A percentile compares a stretch with the other conserved stretches of the same genome.
phyloP scores from a whole-genome alignment of 2,329 filamentous ascomycete species.

The Reticulascus tulasneorum region DNA sequence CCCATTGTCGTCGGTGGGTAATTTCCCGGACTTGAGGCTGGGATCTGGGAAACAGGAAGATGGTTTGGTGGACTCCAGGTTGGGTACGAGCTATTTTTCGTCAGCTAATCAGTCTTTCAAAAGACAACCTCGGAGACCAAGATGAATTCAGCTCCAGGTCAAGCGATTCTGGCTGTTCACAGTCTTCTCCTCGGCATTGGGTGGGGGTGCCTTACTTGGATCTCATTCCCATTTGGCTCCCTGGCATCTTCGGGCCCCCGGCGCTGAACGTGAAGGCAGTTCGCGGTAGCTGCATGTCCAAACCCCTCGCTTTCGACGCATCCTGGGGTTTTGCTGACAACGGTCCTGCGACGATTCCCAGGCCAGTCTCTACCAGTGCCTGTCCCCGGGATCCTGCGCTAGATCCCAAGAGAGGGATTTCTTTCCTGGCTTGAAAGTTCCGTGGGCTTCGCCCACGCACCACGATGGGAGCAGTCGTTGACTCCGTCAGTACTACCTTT shows the following conservation, averaged over 20 bases:
- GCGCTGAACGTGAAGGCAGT: constrained; percentile 56
- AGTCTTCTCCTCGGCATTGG: neutral
- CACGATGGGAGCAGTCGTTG: constrained; percentile 85
- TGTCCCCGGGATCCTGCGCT: constrained; percentile 77
- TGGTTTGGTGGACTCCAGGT: constrained; percentile 48
- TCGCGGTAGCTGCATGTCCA: constrained; percentile 53
- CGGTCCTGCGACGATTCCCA: constrained; percentile 57
- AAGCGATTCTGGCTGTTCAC: no score
- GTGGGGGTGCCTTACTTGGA: constrained; percentile 48
- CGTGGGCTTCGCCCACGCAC: constrained; percentile 88
- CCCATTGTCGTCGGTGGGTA: constrained; percentile 51
- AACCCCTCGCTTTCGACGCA: constrained; percentile 43
- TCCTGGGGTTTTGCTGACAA: constrained; percentile 52
- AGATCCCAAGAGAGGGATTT: constrained; percentile 77
- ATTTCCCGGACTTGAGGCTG: constrained; percentile 38
- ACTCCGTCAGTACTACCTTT: constrained; percentile 77
- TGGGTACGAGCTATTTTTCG: constrained; percentile 47
- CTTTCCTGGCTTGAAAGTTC: constrained; percentile 92
- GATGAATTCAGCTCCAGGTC: no score
- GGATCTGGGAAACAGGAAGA: constrained; percentile 44
- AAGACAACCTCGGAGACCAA: no score
- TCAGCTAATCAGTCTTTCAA: constrained; percentile 3
- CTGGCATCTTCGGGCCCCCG: constrained; percentile 46
- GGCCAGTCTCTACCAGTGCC: constrained; percentile 59
- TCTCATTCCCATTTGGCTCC: constrained; percentile 51